Base-by-base conservation (phyloP, 768 basidiomycete genomes). In the Termitomyces sp. region DNA sequence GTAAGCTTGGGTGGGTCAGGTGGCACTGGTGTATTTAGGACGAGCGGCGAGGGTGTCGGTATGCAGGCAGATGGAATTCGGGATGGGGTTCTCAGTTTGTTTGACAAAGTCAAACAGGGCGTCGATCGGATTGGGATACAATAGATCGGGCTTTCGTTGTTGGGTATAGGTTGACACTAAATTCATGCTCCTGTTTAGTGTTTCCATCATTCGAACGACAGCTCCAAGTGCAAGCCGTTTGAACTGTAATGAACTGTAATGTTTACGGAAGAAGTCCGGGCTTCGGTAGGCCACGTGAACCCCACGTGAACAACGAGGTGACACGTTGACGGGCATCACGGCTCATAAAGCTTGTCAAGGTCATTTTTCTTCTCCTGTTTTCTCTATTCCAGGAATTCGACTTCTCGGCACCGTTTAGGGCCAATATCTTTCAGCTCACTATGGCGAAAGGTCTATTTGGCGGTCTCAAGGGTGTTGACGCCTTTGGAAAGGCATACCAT, bases 401-500 rank as follows among this genome's bases (percentile, higher is more conserved):
- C 57, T 60, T 63, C 59, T 64, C 54, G 55, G 57, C 59, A 47
- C 58, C 62, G 49, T 56, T 63, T 61, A 67, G 66, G 71, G 71
- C 41, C 35, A 66, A 64, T 60, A 67, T 62, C 68, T 68, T 66
- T 70, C 67, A 72, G 64, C 67, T 67, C 61, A 70, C 61, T 62
- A 89, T 90, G 87, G 87, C 89, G 63, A 92, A 87, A 73, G 85
- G 87, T 62, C 72, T 91, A 63, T 79, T 92, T 66, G 80, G 78
- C 49, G 80, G 78, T 63, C 79, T 98, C 65, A 94, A 91, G 70
- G 92, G 94, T 68, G 81, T 98, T 53, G 97, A 99, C 78, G 97
- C 97, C 73, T 99, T 99, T 79, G 97, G 97, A 60, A 99, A 98
- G 87, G 96, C 96, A 66, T 63, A 79, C 31, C 30, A 35, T 63